These are phyloP conservation scores for Sporothrix euskadiensis DNA, from an alignment of 2,329 filamentous ascomycete genomes.

Conservation along the genomic window DNA sequence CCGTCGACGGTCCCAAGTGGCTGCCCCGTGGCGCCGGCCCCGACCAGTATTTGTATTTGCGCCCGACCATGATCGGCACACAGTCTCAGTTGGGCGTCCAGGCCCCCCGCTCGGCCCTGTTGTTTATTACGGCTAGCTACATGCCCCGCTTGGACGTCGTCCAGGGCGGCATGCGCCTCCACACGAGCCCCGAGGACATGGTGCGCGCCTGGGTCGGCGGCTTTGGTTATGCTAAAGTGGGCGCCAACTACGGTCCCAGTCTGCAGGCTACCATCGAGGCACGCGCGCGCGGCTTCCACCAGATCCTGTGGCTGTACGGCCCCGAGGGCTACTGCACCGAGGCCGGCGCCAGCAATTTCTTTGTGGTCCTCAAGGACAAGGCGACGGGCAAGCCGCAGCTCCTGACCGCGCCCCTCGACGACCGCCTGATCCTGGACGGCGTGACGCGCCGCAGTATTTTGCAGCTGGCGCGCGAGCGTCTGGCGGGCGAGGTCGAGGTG, in stretches of 20 bases:
- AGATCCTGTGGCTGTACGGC: conserved; percentile 93
- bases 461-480: conserved; percentile 66
- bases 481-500: conserved; percentile 64
- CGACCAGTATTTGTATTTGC: conserved; percentile 77
- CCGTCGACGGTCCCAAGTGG: conserved; percentile 75
- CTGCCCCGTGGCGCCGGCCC: conserved; percentile 60
- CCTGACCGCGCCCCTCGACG: conserved; percentile 79
- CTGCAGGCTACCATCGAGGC: conserved; percentile 78
- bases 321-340: conserved; percentile 77
- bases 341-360: conserved; percentile 90
- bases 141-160: conserved; percentile 59
- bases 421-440: conserved; percentile 82
- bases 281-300: conserved; percentile 70
- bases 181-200: conserved; percentile 78
- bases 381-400: conserved; percentile 65
- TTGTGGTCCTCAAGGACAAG: conserved; percentile 75
- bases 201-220: conserved; percentile 91
- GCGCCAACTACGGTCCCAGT: conserved; percentile 88
- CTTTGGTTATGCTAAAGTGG: conserved; percentile 88
- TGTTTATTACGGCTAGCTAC: conserved; percentile 75
- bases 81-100: conserved; percentile 79
- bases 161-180: conserved; percentile 65
- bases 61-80: conserved; percentile 83
- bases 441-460: conserved; percentile 82
- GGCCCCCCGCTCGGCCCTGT: conserved; percentile 75